Base-by-base conservation (phyloP, 257 asterid genomes). In the Gardenia jasminoides region DNA sequence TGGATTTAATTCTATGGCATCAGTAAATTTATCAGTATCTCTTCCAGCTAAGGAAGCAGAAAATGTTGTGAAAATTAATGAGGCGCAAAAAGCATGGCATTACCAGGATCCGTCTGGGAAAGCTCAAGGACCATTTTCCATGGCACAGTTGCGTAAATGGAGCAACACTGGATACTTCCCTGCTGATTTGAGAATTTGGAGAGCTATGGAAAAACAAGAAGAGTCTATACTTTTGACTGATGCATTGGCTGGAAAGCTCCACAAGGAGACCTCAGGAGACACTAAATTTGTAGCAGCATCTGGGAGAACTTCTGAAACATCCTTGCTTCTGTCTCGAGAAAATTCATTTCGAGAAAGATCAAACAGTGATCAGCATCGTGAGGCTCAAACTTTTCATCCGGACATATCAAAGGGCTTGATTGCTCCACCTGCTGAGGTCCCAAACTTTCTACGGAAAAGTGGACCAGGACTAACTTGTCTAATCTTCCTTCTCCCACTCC, bases 71-170 rank as follows among this genome's bases (percentile, higher is more conserved):
- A 89, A 89, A 89, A 86, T 94, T 78, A 96, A 92, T 54, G 98
- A 92, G 82, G 86, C 97, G 0, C 97, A 96, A 85, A 96, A 96
- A 80, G 88, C 87, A 54, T 96, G 99, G 99, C 86, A 89, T 76
- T 96, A 96, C 87, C 69, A 83, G 86, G 99, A 96, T 83, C 99
- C 99, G 76, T 86, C 97, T n/a, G 96, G 97, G 52, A 96, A 96
- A 86, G 90, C 88, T 36, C 99, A 93, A 84, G 99, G 99, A 48
- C 97, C 99, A 59, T 96, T 96, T 84, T 92, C 99, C 47, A 73
- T 93, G 83, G 93, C 89, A 20, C 97, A 94, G 84, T 82, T 96
- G 85, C 93, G 94, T 48, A 96, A 93, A 86, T 96, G 99, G 99
- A 93, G 85, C 88, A 92, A 89, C 81, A 87, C 94, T 16, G 97